phyloP scores from a whole-genome alignment of 257 asterid genomes.

The Solanum appendiculatum region DNA sequence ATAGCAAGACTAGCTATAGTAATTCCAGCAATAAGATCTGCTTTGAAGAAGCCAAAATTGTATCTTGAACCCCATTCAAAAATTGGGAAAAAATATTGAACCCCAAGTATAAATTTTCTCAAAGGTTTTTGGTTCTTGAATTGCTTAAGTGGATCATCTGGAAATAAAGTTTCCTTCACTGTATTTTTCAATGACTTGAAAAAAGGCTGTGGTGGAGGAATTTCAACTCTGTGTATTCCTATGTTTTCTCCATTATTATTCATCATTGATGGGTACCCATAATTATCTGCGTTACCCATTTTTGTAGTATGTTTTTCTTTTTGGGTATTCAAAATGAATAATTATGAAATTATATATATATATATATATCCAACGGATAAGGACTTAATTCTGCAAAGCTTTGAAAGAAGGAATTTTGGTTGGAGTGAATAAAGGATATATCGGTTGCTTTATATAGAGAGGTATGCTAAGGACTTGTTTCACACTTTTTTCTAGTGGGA shows the following conservation, averaged over 20 bases:
- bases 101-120: constrained; percentile 31
- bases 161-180: constrained; percentile 76
- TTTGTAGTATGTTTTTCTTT: not conserved
- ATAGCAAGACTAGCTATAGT: constrained; percentile 96
- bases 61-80: constrained; percentile 83
- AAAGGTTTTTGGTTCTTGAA: constrained; percentile 73
- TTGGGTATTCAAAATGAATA: not conserved
- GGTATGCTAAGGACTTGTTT: not conserved
- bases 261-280: constrained; percentile 16
- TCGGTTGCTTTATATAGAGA: not conserved
- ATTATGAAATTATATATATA: not conserved
- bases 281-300: constrained; percentile 52
- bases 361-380: not conserved
- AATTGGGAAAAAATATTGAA: constrained; percentile 78
- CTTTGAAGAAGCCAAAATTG: constrained; percentile 40
- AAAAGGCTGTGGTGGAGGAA: constrained; percentile 81
- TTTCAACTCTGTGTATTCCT: constrained; percentile 33
- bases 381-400: not conserved
- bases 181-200: constrained; percentile 40
- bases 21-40: constrained; percentile 84
- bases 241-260: not conserved
- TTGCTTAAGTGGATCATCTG: constrained; percentile 87
- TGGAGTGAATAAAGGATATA: not conserved
- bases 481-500: not conserved
- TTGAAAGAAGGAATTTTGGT: not conserved